Percentiles rank a stretch among this genome's conserved stretches.
Evolutionary conservation across 1,139 yeast species (phyloP).

Genomic region (Hyphopichia khmerensis): DNA sequence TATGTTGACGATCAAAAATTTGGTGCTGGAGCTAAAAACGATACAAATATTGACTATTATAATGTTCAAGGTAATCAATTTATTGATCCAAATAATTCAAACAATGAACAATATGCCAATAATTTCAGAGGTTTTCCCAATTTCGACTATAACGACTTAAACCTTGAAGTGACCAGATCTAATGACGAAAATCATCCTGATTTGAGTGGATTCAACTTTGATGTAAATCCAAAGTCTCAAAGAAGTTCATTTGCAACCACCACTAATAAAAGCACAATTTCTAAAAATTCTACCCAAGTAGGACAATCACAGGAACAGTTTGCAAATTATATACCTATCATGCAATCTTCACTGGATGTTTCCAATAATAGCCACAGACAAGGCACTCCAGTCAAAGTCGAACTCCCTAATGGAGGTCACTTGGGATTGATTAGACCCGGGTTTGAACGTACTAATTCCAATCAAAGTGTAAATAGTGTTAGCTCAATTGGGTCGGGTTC

Average conservation of each 20-base stretch:
- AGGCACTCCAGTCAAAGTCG: not conserved
- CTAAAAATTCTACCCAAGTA: not conserved
- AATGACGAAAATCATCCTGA: conserved; percentile 12
- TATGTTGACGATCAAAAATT: not conserved
- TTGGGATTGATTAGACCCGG: conserved; percentile 7
- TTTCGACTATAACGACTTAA: conserved; percentile 1
- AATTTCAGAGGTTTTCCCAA: not conserved
- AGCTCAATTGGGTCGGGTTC: conserved; percentile 11
- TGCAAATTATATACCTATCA: not conserved
- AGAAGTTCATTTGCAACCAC: not conserved
- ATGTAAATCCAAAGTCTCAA: conserved; percentile 12
- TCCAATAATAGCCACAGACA: not conserved
- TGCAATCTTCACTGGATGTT: not conserved
- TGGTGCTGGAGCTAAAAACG: not conserved
- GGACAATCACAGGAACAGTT: not conserved
- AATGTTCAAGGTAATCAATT: not conserved
- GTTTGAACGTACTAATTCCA: conserved; percentile 20
- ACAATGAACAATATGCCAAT: not conserved
- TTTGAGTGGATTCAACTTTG: conserved; percentile 22
- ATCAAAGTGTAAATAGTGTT: conserved; percentile 22
- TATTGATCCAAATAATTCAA: not conserved
- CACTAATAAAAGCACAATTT: not conserved
- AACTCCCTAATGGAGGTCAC: not conserved
- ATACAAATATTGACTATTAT: not conserved
- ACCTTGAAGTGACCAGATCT: conserved; percentile 7